Evolutionary conservation across 1,284 basidiomycete species (phyloP), one percentile per base, ranked within the genome.

Genomic region (Bothia castanella): DNA sequence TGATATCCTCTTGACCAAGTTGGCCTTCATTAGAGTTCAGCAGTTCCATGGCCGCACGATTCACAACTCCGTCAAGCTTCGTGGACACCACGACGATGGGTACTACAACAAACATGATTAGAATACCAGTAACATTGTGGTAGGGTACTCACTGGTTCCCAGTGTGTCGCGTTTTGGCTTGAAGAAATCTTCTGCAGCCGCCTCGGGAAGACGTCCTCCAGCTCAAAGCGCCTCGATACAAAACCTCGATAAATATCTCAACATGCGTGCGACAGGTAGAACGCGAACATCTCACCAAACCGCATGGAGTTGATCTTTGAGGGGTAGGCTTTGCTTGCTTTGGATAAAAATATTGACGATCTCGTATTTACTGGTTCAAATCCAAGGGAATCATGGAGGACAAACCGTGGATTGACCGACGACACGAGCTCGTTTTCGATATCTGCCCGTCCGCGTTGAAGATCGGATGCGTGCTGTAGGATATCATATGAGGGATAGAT

Each of bases 361-460:
- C 10, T 29, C 32, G n/a, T 37, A 36, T 47, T 38, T 5, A 38
- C 46, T 11, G 46, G 46, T 13, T 47, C 46, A 6, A 47, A 35
- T 2, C 47, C 47, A 19, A 42, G 17, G n/a, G 47, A 42, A 12
- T 42, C 47, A 19, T 48, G 47, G 5, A 48, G 47, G 13, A 48
- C 34, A n/a, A 48, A 42, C 1, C 16, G 34, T n/a, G 19, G n/a
- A 23, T 48, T 48, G 13, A 21, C 47, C 3, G 27, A 17, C n/a
- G 47, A 48, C 1, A 12, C 27, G 8, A 48, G 27, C 7, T 27
- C 31, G 4, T n/a, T 3, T 11, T 27, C 13, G 12, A 47, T 47
- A 7, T 19, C n/a, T 19, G 39, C 38, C 10, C 14, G 2, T 10
- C 47, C 47, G 3, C 40, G 32, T 8, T 23, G 1, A 3, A 42